Base-by-base conservation (phyloP, 1,284 basidiomycete genomes). In the Cystobasidiaceae sp. region DNA sequence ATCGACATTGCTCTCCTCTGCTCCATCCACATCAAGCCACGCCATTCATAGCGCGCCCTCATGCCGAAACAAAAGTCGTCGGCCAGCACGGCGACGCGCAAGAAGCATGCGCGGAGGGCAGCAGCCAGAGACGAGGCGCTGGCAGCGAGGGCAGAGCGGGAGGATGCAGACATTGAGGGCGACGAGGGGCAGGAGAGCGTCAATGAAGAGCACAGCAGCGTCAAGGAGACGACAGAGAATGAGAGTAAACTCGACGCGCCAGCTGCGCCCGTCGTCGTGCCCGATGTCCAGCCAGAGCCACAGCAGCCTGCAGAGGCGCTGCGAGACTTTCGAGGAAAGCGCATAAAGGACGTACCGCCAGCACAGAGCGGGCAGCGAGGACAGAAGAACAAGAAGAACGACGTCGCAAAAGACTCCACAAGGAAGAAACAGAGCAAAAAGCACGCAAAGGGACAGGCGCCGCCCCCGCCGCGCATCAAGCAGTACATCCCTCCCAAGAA, bases 401-500 rank as follows among this genome's bases (percentile, higher is more conserved):
- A 28, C 63, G 82, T 37, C 6, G 79, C 65, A 84, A 83, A 76
- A 75, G 79, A 69, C 86, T 86, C 77, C 84, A 83, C 69, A 37
- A 85, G 84, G 76, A 79, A 78, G 73, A 85, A 71, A 61, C 67
- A 72, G 51, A 70, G 85, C 48, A 71, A 74, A 51, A 69, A 71
- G 23, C 71, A 72, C 68, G 43, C 23, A 17, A 62, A 62, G 39
- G 60, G 60, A 17, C 37, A 62, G 41, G 49, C 48, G 28, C 60
- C 60, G 1, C 60, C 60, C 32, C 60, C 60, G 15, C 85, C 86
- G 13, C 80, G 82, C 64, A 83, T 84, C 73, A 92, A 91, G 77
- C 81, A 83, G 43, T 96, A 89, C 76, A 86, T 93, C 52, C 87
- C 89, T 1, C 93, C 92, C 0, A 82, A 85, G 0, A 93, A 93